Conservation (phyloP, 2,329 filamentous ascomycete genomes). For the Mycosphaerelloides madeirae region DNA sequence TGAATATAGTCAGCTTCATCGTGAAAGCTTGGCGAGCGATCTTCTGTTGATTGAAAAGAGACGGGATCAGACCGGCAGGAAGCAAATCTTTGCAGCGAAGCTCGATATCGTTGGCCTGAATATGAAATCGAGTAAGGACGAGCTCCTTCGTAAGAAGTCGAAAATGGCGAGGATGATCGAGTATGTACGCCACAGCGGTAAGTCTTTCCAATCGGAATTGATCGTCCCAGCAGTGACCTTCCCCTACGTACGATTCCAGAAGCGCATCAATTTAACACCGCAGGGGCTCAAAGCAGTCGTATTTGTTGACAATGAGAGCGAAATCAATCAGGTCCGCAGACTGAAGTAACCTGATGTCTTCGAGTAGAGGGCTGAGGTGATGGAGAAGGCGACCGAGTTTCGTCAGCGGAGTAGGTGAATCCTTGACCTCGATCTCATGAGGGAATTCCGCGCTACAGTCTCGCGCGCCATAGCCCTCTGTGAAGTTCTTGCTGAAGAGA, state of each 20-base stretch:
- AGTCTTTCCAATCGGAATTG: neutral
- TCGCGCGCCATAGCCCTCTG: constrained; percentile 7
- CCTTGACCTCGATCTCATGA: constrained; percentile 9
- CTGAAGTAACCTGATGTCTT: neutral
- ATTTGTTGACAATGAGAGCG: constrained; percentile 15
- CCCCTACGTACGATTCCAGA: neutral
- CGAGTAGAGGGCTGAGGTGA: neutral
- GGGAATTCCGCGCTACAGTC: neutral
- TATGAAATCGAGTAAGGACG: neutral
- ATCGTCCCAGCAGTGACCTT: neutral
- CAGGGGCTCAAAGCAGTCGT: constrained; percentile 9
- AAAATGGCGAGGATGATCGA: constrained; percentile 12
- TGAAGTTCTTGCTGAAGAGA: constrained; percentile 15
- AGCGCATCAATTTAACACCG: constrained; percentile 1
- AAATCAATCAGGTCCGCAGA: constrained; percentile 5
- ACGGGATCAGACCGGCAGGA: neutral
- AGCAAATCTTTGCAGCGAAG: neutral
- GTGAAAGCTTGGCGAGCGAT: neutral
- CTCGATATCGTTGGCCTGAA: neutral
- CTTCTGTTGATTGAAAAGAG: neutral
- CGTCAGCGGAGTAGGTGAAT: constrained; percentile 7
- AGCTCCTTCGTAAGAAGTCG: constrained; percentile 8
- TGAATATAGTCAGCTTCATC: neutral
- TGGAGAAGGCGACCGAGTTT: constrained; percentile 12
- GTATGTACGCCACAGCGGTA: constrained; percentile 7